A percentile compares a stretch with the other conserved stretches of the same genome.
These are phyloP conservation scores for Botrytis tulipae DNA, from an alignment of 2,329 filamentous ascomycete species.

Conservation along the genomic window DNA sequence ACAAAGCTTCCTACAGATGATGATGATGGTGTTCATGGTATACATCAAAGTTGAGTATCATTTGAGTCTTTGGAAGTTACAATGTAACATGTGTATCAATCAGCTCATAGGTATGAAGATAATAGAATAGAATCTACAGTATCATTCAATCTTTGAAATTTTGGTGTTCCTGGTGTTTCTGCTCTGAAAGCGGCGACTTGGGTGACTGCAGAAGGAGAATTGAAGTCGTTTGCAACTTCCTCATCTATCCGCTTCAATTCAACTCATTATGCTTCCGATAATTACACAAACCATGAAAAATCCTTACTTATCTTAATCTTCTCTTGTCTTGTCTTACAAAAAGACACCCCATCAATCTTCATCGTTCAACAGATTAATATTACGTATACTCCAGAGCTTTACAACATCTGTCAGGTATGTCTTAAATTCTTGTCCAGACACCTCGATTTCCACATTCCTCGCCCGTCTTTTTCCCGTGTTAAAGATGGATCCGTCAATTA, in stretches of 20 bases:
- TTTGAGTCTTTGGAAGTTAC: background rate
- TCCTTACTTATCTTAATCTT: background rate
- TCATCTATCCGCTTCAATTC: background rate
- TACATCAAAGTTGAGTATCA: background rate
- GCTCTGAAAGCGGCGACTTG: background rate
- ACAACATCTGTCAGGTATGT: background rate
- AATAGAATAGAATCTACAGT: background rate
- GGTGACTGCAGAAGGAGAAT: background rate
- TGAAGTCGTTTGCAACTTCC: constrained; percentile 2
- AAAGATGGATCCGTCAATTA: background rate
- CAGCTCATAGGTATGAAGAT: background rate
- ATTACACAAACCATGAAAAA: background rate
- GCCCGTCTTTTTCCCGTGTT: background rate
- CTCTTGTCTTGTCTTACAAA: background rate
- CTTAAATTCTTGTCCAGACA: background rate
- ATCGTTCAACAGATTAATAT: background rate
- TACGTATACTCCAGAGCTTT: background rate
- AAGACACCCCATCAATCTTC: background rate
- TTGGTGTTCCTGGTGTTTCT: background rate
- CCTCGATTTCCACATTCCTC: background rate
- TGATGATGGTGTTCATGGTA: background rate
- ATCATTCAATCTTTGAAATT: background rate
- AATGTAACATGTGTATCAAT: background rate
- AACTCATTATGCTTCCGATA: background rate
- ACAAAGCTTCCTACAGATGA: too few species aligned